Evolutionary conservation across 148 eudicot species (phyloP).

Genomic region (Vaccinium vitisidaea): DNA sequence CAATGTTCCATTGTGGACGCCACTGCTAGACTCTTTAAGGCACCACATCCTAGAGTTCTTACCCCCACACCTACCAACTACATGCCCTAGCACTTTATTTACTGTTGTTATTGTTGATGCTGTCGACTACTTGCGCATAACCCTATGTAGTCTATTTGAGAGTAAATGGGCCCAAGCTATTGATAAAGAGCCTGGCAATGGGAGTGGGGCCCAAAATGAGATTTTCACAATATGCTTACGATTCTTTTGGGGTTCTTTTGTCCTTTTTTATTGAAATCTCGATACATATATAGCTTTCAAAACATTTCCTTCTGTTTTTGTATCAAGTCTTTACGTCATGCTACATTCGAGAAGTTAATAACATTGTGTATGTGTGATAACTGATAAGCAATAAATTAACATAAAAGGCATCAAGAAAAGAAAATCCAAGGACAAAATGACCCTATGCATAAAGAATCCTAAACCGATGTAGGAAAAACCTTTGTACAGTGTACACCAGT

Average conservation of each 20-base stretch:
- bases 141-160: neutral
- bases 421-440: neutral
- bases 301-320: too few species aligned
- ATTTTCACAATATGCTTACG: neutral
- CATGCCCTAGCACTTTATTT: neutral
- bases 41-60: neutral
- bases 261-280: neutral
- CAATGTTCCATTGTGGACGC: neutral
- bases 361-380: too few species aligned
- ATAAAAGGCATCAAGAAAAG: neutral
- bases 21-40: neutral
- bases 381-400: too few species aligned
- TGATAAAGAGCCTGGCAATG: neutral
- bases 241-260: neutral
- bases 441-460: neutral
- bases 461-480: neutral
- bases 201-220: neutral
- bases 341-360: too few species aligned
- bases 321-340: too few species aligned
- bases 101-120: neutral
- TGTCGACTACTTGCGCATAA: neutral
- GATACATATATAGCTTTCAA: neutral
- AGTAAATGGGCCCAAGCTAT: neutral
- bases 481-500: neutral
- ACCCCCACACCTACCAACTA: neutral